These are phyloP conservation scores for Mycena capillaripes DNA, from an alignment of 768 basidiomycete genomes.

Conservation along the genomic window DNA sequence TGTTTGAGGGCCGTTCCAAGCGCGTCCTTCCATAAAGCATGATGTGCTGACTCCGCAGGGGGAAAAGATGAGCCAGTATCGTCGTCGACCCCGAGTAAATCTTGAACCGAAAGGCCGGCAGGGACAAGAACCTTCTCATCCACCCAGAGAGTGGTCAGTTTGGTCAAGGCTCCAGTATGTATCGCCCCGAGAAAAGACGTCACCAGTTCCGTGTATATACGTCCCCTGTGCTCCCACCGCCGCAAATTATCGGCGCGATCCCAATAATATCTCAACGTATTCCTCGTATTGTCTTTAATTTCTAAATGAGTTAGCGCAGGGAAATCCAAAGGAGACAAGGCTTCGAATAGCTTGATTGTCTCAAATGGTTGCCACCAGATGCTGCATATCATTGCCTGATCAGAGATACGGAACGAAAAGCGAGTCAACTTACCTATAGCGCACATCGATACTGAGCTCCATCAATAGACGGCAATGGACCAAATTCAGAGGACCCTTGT, in stretches of 20 bases:
- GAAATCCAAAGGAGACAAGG: slow-evolving; percentile 22
- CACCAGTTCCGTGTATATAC: slow-evolving; percentile 34
- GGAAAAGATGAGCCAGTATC: neutral
- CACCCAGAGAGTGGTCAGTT: slow-evolving; percentile 39
- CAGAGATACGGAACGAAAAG: neutral
- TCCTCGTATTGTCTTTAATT: slow-evolving; percentile 30
- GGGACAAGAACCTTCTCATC: slow-evolving; percentile 30
- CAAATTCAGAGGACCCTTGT: slow-evolving; percentile 34
- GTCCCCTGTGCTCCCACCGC: neutral
- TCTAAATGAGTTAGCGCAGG: slow-evolving; percentile 31
- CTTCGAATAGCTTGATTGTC: slow-evolving; percentile 30
- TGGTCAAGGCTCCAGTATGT: slow-evolving; percentile 26
- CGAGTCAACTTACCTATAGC: slow-evolving; percentile 24
- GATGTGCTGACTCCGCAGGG: neutral
- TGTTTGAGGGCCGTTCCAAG: neutral
- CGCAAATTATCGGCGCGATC: neutral
- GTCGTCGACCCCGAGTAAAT: neutral
- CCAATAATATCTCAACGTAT: slow-evolving; percentile 28
- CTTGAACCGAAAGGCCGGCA: neutral
- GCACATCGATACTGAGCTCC: slow-evolving; percentile 31
- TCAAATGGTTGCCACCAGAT: slow-evolving; percentile 19
- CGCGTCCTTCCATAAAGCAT: neutral
- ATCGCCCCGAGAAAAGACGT: slow-evolving; percentile 13
- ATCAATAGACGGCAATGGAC: slow-evolving; percentile 28
- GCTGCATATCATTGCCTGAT: slow-evolving; percentile 4